Conservation (phyloP, 805 yeast genomes). For the Metschnikowia colocasiae region DNA sequence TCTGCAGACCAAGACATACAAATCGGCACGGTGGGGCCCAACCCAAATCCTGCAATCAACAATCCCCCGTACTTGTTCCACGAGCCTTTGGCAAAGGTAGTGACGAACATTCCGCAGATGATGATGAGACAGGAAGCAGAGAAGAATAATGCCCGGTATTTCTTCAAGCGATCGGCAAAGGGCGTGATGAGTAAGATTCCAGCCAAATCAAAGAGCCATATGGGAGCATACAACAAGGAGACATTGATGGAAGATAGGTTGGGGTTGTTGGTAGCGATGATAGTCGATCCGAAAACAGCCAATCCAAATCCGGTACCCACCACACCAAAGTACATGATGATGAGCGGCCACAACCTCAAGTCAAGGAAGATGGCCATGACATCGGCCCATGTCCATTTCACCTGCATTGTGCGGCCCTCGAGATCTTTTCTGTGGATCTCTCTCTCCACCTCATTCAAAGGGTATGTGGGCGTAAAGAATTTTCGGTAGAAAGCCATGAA, state of each 20-base stretch:
- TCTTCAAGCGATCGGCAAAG: slow-evolving; percentile 66
- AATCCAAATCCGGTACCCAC: slow-evolving; percentile 89
- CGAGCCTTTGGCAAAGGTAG: slow-evolving; percentile 66
- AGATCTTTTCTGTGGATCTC: slow-evolving; percentile 59
- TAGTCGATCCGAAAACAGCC: slow-evolving; percentile 79
- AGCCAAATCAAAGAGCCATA: slow-evolving; percentile 80
- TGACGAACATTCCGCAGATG: slow-evolving; percentile 69
- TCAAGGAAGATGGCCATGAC: slow-evolving; percentile 55
- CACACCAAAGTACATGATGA: slow-evolving; percentile 88
- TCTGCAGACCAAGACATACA: slow-evolving; percentile 82
- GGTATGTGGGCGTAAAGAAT: slow-evolving; percentile 36
- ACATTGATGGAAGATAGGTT: slow-evolving; percentile 60
- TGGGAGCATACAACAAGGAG: slow-evolving; percentile 79
- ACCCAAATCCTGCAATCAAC: slow-evolving; percentile 77
- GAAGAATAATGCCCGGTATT: slow-evolving; percentile 60
- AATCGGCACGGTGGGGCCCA: slow-evolving; percentile 89
- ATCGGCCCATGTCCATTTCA: slow-evolving; percentile 59
- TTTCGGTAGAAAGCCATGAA: slow-evolving; percentile 21
- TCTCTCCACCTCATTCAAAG: slow-evolving; percentile 53
- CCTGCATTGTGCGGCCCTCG: slow-evolving; percentile 44
- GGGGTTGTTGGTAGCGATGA: slow-evolving; percentile 64
- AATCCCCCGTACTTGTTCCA: slow-evolving; percentile 83
- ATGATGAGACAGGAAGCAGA: slow-evolving; percentile 60
- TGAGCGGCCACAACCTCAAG: slow-evolving; percentile 70
- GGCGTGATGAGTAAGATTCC: slow-evolving; percentile 77